Conservation (phyloP, 2,329 filamentous ascomycete species). For the Arthrobotrys sphaeroides region DNA sequence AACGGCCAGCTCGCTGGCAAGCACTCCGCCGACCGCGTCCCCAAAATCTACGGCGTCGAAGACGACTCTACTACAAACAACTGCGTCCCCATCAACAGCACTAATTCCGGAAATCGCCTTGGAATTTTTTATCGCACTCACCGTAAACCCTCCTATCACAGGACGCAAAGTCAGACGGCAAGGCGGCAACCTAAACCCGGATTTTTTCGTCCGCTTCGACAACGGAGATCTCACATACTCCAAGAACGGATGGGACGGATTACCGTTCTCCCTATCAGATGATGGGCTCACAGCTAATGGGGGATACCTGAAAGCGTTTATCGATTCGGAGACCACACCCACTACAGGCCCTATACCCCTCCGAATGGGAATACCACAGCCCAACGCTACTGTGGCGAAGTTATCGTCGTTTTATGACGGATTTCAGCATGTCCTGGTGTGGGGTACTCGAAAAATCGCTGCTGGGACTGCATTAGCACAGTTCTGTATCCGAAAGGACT, state of each 20-base stretch:
- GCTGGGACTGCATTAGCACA: constrained; percentile 9
- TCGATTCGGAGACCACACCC: background rate
- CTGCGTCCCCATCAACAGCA: background rate
- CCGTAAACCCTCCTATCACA: background rate
- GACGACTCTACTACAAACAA: no score
- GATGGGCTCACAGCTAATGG: background rate
- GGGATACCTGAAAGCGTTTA: background rate
- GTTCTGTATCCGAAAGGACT: constrained; percentile 1
- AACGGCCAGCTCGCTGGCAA: no score
- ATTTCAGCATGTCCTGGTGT: constrained; percentile 2
- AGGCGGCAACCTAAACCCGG: background rate
- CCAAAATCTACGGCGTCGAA: no score
- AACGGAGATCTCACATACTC: constrained; percentile 11
- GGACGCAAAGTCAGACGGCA: background rate
- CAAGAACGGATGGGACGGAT: background rate
- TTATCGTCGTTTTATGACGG: constrained; percentile 11
- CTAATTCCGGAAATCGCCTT: background rate
- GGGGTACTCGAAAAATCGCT: constrained; percentile 1
- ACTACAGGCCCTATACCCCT: background rate
- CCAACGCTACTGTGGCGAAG: background rate
- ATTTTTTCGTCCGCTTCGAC: constrained; percentile 10
- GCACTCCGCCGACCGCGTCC: no score
- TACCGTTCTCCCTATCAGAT: background rate
- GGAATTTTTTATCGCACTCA: background rate
- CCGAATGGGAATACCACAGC: background rate